Conservation (phyloP, 2,329 filamentous ascomycete genomes). For the Aureobasidium leucospermi region DNA sequence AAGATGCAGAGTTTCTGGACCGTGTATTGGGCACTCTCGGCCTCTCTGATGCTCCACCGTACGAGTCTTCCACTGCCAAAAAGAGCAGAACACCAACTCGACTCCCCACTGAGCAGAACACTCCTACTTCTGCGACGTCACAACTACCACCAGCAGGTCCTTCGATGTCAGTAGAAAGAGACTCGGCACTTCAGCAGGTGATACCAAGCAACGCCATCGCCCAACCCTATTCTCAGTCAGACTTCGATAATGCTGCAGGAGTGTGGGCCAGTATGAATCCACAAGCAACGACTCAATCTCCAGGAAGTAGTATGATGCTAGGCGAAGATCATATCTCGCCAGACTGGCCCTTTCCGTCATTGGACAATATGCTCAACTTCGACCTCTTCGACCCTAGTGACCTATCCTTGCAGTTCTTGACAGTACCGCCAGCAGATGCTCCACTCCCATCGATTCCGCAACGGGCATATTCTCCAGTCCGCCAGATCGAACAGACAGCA, state of each 20-base stretch:
- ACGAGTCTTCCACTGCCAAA: background rate
- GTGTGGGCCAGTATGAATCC: background rate
- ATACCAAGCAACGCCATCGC: background rate
- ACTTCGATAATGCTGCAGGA: background rate
- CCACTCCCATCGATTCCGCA: background rate
- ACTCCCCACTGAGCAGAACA: background rate
- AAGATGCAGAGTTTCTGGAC: slow-evolving; percentile 34
- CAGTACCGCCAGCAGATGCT: background rate
- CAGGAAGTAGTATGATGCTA: background rate
- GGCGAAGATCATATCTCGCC: slow-evolving; percentile 14
- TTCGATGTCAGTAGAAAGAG: too few species aligned
- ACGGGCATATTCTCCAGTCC: background rate
- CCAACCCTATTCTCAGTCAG: background rate
- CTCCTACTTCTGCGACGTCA: background rate
- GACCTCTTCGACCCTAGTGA: background rate
- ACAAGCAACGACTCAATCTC: background rate
- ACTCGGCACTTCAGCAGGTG: too few species aligned
- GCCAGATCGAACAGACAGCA: background rate
- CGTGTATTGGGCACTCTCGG: slow-evolving; percentile 21
- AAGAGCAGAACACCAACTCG: background rate
- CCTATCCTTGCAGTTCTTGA: background rate
- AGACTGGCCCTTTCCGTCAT: slow-evolving; percentile 16
- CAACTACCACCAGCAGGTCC: background rate
- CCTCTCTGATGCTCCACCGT: background rate
- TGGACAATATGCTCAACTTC: slow-evolving; percentile 9